Evolutionary conservation across 331 rosid species (phyloP), one percentile per base, ranked within the genome.

Genomic region (Prunus yedoensis): DNA sequence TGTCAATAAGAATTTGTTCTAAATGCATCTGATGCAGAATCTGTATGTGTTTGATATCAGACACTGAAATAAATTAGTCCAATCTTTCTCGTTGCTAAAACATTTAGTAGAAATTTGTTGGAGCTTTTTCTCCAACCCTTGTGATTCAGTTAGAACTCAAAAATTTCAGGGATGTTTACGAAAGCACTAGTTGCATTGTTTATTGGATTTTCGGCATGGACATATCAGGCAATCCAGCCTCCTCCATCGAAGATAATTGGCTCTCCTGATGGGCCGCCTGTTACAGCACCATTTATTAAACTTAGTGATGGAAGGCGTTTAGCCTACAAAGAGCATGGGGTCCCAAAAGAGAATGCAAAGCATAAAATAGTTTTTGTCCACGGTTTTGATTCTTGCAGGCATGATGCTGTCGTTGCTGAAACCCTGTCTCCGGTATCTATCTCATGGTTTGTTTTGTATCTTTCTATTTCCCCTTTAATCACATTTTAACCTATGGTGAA

Each of bases 241-340:
- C 94, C 94, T 74, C 88, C 96, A 20, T 80, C 90, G 13, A 92
- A 88, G 70, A 78, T 75, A 75, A 90, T 97, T 74, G 97, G 97
- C 57, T 81, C 92, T 79, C 81, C 88, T 3, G 88, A 73, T 76
- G 97, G 97, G 20, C 92, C 89, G 1, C 86, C 89, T 25, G 71
- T 95, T 74, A 92, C 97, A 30, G 97, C 93, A 25, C 74, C 88
- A 43, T 87, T 96, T 83, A 85, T 92, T 76, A 89, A 88, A 80
- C 87, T 94, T 66, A 89, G 92, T 58, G 97, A 94, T 79, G 97
- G 94, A 77, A 89, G 99, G 59, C 84, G 88, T 83, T 85, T 92
- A 83, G 96, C 99, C 14, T 94, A 89, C 88, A 78, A 88, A 74
- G 97, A 92, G 86, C 79, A 86, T 13, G 99, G 99, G 38, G 88